A percentile compares a stretch with the other conserved stretches of the same genome.
Evolutionary conservation across 805 yeast genomes (phyloP).

Genomic region (Candida ovalis): DNA sequence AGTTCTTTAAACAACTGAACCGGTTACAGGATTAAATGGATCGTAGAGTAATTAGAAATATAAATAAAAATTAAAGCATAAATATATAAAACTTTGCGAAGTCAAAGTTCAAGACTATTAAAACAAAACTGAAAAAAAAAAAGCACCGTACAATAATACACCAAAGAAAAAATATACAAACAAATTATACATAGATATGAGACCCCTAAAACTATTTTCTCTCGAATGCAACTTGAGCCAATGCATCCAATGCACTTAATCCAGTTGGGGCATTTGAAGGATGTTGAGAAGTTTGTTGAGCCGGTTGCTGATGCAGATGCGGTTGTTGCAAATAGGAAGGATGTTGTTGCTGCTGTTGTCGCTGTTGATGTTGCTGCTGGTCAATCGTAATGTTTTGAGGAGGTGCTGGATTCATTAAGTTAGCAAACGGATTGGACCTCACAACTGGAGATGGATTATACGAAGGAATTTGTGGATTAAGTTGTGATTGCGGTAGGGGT

Average conservation of each 20-base stretch:
- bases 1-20: too few relatives aligned
- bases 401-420: slow-evolving; percentile 22
- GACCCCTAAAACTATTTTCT: slow-evolving; percentile 16
- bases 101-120: not conserved
- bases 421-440: slow-evolving; percentile 15
- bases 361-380: not conserved
- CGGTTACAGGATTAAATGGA: too few relatives aligned
- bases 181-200: not conserved
- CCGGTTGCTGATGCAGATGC: slow-evolving; percentile 8
- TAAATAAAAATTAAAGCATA: not conserved
- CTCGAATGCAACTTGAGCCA: slow-evolving; percentile 36
- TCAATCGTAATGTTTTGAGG: slow-evolving; percentile 2
- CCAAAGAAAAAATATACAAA: not conserved
- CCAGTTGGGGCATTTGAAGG: slow-evolving; percentile 14
- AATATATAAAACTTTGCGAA: not conserved
- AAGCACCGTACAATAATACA: not conserved
- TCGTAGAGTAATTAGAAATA: not conserved
- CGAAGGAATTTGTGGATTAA: not conserved
- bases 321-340: not conserved
- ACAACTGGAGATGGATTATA: not conserved
- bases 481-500: too few relatives aligned
- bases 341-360: slow-evolving; percentile 1
- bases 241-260: slow-evolving; percentile 34
- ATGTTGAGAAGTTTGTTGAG: slow-evolving; percentile 5
- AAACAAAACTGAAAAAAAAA: not conserved